Percentiles rank a stretch among this genome's conserved stretches.
These are phyloP conservation scores for Luffa aegyptiaca DNA, from an alignment of 306 rosid genomes.

Conservation along the genomic window DNA sequence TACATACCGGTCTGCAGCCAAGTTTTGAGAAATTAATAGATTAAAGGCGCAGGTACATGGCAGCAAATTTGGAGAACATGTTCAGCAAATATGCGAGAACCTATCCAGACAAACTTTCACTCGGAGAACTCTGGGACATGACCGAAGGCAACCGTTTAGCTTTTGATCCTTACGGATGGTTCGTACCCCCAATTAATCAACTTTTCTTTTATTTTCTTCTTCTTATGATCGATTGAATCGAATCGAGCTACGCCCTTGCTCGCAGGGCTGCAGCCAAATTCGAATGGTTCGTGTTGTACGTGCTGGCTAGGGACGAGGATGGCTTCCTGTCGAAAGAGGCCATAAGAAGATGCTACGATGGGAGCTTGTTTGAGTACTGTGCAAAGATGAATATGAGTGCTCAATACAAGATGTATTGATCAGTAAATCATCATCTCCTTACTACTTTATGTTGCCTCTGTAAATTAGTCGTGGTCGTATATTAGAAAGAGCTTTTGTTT, in stretches of 20 bases:
- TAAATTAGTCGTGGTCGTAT: not conserved
- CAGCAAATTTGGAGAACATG: slow-evolving; percentile 55
- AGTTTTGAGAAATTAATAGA: too few species aligned
- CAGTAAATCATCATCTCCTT: too few species aligned
- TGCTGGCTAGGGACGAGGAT: slow-evolving; percentile 66
- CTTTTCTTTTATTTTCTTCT: not conserved
- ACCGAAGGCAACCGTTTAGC: slow-evolving; percentile 60
- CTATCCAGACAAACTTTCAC: slow-evolving; percentile 48
- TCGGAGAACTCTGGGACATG: slow-evolving; percentile 69
- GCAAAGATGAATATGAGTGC: slow-evolving; percentile 34
- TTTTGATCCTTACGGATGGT: slow-evolving; percentile 72
- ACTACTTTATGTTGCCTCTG: not conserved
- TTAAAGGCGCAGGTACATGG: slow-evolving; percentile 28
- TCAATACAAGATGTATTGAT: slow-evolving; percentile 23
- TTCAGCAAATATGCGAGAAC: slow-evolving; percentile 68
- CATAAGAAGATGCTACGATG: slow-evolving; percentile 59
- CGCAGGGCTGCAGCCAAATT: slow-evolving; percentile 46
- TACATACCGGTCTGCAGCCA: too few species aligned
- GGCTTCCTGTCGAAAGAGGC: slow-evolving; percentile 75
- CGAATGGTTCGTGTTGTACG: slow-evolving; percentile 58
- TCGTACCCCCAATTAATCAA: not conserved
- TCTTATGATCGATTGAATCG: not conserved
- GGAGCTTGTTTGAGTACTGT: slow-evolving; percentile 76
- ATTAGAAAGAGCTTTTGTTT: too few species aligned
- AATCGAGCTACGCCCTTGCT: too few species aligned